These are phyloP conservation scores for Trichoderma sp. DNA, from an alignment of 2,329 filamentous ascomycete species.

Conservation along the genomic window DNA sequence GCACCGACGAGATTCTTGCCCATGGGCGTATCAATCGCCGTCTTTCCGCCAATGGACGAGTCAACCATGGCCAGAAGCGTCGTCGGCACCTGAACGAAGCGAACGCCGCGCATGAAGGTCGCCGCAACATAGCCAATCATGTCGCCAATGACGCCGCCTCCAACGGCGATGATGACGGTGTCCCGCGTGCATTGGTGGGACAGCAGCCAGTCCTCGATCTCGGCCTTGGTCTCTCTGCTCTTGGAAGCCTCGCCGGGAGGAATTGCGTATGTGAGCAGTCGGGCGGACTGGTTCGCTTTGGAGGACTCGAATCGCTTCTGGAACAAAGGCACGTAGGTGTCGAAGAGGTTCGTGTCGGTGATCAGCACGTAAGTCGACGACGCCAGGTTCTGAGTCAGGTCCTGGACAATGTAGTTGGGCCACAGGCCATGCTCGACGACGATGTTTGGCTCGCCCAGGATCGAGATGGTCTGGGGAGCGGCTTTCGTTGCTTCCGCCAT, in stretches of 20 bases:
- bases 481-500: constrained; percentile 7
- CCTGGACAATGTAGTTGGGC: constrained; percentile 74
- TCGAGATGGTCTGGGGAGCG: constrained; percentile 53
- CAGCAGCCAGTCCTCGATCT: constrained; percentile 97
- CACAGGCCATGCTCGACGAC: constrained; percentile 89
- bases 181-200: constrained; percentile 89
- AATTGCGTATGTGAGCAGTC: constrained; percentile 81
- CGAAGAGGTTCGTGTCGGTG: constrained; percentile 88
- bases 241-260: constrained; percentile 93
- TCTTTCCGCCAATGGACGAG: constrained; percentile 97
- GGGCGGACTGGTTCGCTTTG: constrained; percentile 40
- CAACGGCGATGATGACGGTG: constrained; percentile 89
- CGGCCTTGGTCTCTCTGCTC: constrained; percentile 85
- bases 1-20: constrained; percentile 95
- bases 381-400: constrained; percentile 71
- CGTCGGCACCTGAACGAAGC: constrained; percentile 94
- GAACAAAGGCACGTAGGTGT: constrained; percentile 78
- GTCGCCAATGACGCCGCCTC: constrained; percentile 95
- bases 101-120: constrained; percentile 96
- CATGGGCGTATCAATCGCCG: constrained; percentile 91
- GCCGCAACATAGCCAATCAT: constrained; percentile 97
- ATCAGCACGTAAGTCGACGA: constrained; percentile 95
- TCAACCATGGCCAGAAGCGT: constrained; percentile 96
- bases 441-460: constrained; percentile 86
- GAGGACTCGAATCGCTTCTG: constrained; percentile 39